Percentiles rank a stretch among this genome's conserved stretches.
These are phyloP conservation scores for Cyberlindnera samutprakarnensis DNA, from an alignment of 805 yeast species.

Conservation along the genomic window DNA sequence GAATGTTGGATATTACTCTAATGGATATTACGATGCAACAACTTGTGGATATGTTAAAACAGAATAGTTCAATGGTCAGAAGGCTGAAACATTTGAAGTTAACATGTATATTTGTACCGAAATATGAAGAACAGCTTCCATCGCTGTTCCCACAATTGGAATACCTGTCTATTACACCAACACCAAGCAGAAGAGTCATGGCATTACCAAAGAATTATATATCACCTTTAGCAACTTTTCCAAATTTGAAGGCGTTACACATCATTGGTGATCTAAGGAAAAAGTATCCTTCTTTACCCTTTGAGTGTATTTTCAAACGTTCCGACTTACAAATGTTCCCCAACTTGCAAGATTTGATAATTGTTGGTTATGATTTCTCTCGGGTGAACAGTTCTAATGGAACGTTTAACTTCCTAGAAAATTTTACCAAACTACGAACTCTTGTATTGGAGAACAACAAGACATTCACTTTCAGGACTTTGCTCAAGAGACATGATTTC, in stretches of 20 bases:
- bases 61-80: slow-evolving; percentile 1
- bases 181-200: slow-evolving; percentile 4
- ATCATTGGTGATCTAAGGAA: slow-evolving; percentile 15
- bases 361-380: slow-evolving; percentile 19
- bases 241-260: slow-evolving; percentile 8
- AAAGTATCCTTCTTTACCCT: slow-evolving; percentile 13
- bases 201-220: slow-evolving; percentile 5
- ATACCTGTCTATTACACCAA: slow-evolving; percentile 8
- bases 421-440: slow-evolving; percentile 11
- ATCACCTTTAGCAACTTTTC: slow-evolving; percentile 1
- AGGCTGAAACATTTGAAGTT: slow-evolving; percentile 8
- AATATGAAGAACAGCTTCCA: slow-evolving; percentile 13
- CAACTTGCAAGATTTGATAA: slow-evolving; percentile 10
- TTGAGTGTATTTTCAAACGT: slow-evolving; percentile 13
- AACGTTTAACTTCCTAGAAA: slow-evolving; percentile 17
- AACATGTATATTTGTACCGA: slow-evolving; percentile 13
- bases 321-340: slow-evolving; percentile 7
- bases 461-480: slow-evolving; percentile 11
- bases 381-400: slow-evolving; percentile 10
- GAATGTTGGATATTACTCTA: slow-evolving; percentile 11
- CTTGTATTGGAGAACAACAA: slow-evolving; percentile 18
- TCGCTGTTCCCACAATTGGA: slow-evolving; percentile 11
- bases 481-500: slow-evolving; percentile 13
- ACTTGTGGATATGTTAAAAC: slow-evolving; percentile 7
- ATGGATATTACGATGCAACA: slow-evolving; percentile 11